Conservation (phyloP, 192 early-diverging fungal species). For the Backusella tarrabulga region DNA sequence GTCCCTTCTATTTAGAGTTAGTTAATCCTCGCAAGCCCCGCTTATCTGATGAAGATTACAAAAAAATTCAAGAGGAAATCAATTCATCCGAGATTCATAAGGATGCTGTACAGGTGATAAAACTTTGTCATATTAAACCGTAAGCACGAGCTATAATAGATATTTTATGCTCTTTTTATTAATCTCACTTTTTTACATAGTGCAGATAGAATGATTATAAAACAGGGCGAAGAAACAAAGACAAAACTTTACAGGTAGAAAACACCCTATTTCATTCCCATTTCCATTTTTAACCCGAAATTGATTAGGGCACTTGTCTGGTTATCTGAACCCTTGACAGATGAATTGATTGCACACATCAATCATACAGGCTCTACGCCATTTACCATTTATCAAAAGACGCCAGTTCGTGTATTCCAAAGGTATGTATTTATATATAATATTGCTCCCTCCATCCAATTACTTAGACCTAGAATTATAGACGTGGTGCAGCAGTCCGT, state of each 20-base stretch:
- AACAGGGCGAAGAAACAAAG: conserved; percentile 75
- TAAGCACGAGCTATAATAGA: conserved; percentile 18
- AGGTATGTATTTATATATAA: conserved; percentile 36
- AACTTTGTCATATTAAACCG: conserved; percentile 45
- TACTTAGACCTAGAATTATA: neutral
- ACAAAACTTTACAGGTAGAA: conserved; percentile 60
- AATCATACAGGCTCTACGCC: conserved; percentile 45
- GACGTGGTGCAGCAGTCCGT: conserved; percentile 17
- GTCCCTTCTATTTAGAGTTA: conserved; percentile 91
- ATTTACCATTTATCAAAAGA: conserved; percentile 63
- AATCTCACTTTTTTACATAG: conserved; percentile 10
- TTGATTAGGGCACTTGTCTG: conserved; percentile 61
- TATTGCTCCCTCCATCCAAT: no score
- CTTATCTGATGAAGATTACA: conserved; percentile 37
- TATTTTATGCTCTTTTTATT: neutral
- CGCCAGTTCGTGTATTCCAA: conserved; percentile 73
- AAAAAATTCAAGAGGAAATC: conserved; percentile 45
- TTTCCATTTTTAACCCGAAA: neutral
- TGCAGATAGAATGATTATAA: conserved; percentile 60
- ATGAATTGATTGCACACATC: conserved; percentile 51
- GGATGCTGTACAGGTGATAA: conserved; percentile 52
- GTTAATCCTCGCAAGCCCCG: conserved; percentile 67
- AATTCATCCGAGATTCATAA: conserved; percentile 35
- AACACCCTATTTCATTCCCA: neutral
- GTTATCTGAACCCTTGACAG: conserved; percentile 53